Conservation (phyloP, 805 yeast species). For the Ogataea salicorniae region DNA sequence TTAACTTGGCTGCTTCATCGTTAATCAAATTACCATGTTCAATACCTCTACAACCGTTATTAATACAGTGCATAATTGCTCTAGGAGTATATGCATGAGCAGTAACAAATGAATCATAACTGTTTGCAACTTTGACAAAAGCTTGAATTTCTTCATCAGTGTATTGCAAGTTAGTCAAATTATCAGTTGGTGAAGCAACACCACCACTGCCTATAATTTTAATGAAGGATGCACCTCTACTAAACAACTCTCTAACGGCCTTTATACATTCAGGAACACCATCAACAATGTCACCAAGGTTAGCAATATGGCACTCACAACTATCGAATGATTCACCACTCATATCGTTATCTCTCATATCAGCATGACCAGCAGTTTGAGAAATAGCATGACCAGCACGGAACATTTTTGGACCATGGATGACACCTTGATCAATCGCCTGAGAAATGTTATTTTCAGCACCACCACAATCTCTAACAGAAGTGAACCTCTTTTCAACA, state of each 20-base stretch:
- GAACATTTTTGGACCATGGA: constrained; percentile 24
- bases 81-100: constrained; percentile 27
- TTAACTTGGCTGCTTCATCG: constrained; percentile 23
- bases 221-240: constrained; percentile 25
- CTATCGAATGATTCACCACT: constrained; percentile 22
- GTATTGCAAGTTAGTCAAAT: constrained; percentile 22
- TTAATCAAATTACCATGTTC: constrained; percentile 29
- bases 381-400: constrained; percentile 24
- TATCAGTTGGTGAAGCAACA: constrained; percentile 28
- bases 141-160: constrained; percentile 25
- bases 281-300: constrained; percentile 23
- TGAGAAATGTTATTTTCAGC: constrained; percentile 18
- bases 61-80: constrained; percentile 21
- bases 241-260: constrained; percentile 23
- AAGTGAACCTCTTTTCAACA: constrained; percentile 25
- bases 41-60: constrained; percentile 26
- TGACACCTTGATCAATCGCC: constrained; percentile 25
- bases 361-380: constrained; percentile 30
- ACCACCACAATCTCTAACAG: constrained; percentile 25
- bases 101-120: constrained; percentile 26
- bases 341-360: constrained; percentile 18
- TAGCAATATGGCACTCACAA: constrained; percentile 22
- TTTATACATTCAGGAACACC: constrained; percentile 24
- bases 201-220: constrained; percentile 30
- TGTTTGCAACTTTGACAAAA: constrained; percentile 23